phyloP scores from a whole-genome alignment of 139 green algal species.

The Closterium sp. region DNA sequence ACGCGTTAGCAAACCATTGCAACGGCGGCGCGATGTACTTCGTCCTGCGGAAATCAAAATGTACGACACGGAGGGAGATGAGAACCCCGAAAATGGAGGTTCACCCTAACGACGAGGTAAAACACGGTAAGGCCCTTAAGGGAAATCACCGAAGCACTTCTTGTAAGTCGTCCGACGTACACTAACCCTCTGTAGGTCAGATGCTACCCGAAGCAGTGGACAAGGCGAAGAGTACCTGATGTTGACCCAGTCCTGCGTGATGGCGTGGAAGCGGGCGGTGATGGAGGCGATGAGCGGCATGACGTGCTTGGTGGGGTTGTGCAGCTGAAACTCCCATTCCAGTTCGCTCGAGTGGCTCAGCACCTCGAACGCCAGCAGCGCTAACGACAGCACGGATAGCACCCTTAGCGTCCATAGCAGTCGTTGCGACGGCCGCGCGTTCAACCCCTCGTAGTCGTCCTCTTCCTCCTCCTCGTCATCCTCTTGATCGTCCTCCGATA shows the following conservation, averaged over 20 bases:
- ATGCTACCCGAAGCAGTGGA: too few species aligned
- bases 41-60: slow-evolving; percentile 11
- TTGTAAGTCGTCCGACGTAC: too few species aligned
- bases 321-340: not conserved
- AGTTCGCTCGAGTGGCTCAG: slow-evolving; percentile 6
- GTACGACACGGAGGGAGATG: not conserved
- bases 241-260: not conserved
- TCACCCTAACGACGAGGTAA: not conserved
- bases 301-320: not conserved
- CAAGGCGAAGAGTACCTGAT: not conserved
- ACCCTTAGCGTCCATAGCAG: not conserved
- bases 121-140: too few species aligned
- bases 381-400: not conserved
- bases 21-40: slow-evolving; percentile 21
- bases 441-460: not conserved
- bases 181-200: too few species aligned
- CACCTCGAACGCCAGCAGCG: slow-evolving; percentile 3
- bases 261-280: not conserved
- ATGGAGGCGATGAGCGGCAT: not conserved
- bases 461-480: not conserved
- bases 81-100: not conserved
- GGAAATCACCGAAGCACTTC: not conserved
- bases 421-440: not conserved
- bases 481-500: slow-evolving; percentile 1
- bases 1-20: slow-evolving; percentile 28